Evolutionary conservation across 129 eudicot species (phyloP).

Genomic region (Chrysanthemum seticuspe): DNA sequence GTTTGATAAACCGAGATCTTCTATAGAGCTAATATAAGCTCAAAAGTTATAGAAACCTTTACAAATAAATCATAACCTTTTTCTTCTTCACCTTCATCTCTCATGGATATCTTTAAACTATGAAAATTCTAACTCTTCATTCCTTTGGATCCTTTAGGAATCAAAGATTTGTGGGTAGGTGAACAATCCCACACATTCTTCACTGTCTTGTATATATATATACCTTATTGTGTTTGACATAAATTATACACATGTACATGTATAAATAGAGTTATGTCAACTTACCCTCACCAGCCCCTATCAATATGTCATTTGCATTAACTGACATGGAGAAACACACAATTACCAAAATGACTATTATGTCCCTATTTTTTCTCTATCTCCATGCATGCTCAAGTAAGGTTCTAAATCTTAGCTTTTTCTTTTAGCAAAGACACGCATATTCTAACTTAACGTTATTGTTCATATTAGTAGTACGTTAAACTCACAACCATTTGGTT

Average conservation of each 20-base stretch:
- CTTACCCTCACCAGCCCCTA: constrained; percentile 22
- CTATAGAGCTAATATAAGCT: not conserved
- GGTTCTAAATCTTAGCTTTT: constrained; percentile 10
- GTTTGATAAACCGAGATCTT: not conserved
- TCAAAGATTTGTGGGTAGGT: constrained; percentile 29
- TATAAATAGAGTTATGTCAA: constrained; percentile 10
- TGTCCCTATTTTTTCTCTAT: constrained; percentile 37
- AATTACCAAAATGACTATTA: not conserved
- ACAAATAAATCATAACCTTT: constrained; percentile 31
- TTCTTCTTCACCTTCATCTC: constrained; percentile 30
- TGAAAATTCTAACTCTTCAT: constrained; percentile 28
- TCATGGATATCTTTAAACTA: constrained; percentile 26
- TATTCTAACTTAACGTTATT: too few species aligned
- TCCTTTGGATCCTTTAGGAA: constrained; percentile 26
- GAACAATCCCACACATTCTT: constrained; percentile 33
- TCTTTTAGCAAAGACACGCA: not conserved
- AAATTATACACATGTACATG: not conserved
- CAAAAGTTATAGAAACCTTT: constrained; percentile 18
- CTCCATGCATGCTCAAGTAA: constrained; percentile 45
- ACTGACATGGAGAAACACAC: constrained; percentile 23
- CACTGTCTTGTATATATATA: constrained; percentile 19
- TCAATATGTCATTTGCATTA: constrained; percentile 8
- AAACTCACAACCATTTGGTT: not conserved
- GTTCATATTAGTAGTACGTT: not conserved
- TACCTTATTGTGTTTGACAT: not conserved